Conservation (phyloP, 345 rosid species). For the Aquilaria malaccensis region DNA sequence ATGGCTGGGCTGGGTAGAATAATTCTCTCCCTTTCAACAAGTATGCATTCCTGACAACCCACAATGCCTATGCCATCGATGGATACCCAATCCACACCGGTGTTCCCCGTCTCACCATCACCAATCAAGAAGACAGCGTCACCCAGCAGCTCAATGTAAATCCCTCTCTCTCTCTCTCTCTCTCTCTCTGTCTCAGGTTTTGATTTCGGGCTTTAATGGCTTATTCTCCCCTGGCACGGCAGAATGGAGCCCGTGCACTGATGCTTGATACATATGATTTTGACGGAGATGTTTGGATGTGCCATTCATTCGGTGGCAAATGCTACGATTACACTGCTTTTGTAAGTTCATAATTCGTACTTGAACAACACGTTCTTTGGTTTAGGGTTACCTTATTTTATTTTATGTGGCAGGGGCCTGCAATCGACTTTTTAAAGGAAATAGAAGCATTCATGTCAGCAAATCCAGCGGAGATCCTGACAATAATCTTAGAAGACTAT, state of each 20-base stretch:
- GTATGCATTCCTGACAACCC: constrained; percentile 61
- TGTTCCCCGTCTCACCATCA: constrained; percentile 37
- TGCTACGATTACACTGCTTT: constrained; percentile 59
- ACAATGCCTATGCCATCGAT: constrained; percentile 61
- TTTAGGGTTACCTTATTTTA: background rate
- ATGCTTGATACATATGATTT: constrained; percentile 73
- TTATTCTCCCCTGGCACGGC: constrained; percentile 9
- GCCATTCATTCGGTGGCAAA: constrained; percentile 55
- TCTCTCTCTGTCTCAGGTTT: background rate
- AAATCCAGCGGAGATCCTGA: constrained; percentile 48
- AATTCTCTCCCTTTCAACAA: constrained; percentile 66
- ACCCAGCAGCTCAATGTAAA: constrained; percentile 54
- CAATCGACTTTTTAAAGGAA: constrained; percentile 46
- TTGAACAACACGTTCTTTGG: background rate
- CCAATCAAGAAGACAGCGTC: constrained; percentile 59
- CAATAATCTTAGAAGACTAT: constrained; percentile 63
- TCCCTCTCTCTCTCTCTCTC: too few species aligned
- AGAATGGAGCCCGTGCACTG: constrained; percentile 67
- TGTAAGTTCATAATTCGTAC: constrained; percentile 20
- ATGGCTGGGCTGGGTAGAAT: constrained; percentile 23
- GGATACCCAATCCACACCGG: constrained; percentile 42
- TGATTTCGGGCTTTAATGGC: too few species aligned
- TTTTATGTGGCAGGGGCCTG: constrained; percentile 37
- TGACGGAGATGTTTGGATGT: constrained; percentile 56
- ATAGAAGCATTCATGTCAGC: constrained; percentile 55